phyloP scores from a whole-genome alignment of 192 early-diverging fungal genomes.

The Coemansia sp. region DNA sequence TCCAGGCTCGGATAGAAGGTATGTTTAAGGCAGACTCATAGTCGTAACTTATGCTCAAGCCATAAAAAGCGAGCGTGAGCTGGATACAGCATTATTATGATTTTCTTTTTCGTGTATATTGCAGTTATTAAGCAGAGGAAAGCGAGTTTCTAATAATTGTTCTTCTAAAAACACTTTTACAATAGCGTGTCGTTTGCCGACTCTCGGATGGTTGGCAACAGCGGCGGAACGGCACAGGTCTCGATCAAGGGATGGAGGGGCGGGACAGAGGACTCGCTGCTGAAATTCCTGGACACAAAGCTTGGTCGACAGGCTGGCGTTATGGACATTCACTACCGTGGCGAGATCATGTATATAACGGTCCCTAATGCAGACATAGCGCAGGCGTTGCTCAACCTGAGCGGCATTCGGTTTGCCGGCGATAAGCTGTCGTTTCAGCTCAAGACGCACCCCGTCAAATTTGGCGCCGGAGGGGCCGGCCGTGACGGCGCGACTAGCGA shows the following conservation, averaged over 20 bases:
- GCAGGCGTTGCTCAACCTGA: constrained; percentile 43
- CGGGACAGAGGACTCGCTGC: constrained; percentile 35
- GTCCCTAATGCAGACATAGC: constrained; percentile 35
- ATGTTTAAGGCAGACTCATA: background rate
- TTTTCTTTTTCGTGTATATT: no score
- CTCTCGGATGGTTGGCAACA: constrained; percentile 20
- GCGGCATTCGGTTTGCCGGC: constrained; percentile 48
- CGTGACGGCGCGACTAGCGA: constrained; percentile 22
- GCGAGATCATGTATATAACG: constrained; percentile 45
- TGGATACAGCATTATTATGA: no score
- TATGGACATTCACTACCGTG: constrained; percentile 31
- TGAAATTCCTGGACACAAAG: constrained; percentile 43
- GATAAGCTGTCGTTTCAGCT: constrained; percentile 45
- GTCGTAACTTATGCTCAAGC: background rate
- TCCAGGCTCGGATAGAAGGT: background rate
- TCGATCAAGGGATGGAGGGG: constrained; percentile 50
- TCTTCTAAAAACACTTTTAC: background rate
- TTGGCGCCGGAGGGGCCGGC: constrained; percentile 19
- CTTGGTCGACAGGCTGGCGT: constrained; percentile 26
- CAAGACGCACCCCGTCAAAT: constrained; percentile 39
- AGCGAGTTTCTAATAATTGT: background rate
- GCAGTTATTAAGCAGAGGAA: background rate
- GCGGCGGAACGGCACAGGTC: constrained; percentile 31
- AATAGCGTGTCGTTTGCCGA: constrained; percentile 27
- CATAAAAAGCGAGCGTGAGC: background rate